A percentile compares a stretch with the other conserved stretches of the same genome.
Evolutionary conservation across 345 rosid genomes (phyloP).

Genomic region (Aquilaria yunnanensis): DNA sequence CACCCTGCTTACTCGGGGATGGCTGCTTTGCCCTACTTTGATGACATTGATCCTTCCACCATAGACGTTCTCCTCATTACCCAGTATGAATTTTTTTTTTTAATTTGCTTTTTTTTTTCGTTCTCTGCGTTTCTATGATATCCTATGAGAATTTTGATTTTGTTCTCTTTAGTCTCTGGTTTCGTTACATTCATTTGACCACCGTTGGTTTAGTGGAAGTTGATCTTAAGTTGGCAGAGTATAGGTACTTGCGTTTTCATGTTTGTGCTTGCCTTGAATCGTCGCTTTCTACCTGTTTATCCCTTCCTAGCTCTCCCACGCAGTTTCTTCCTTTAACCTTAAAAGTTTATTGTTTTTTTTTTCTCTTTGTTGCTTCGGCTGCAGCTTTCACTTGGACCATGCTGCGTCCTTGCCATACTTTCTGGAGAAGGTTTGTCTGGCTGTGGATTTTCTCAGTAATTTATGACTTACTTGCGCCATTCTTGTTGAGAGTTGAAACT

Average conservation of each 20-base stretch:
- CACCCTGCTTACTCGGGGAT: slow-evolving; percentile 87
- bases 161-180: not conserved
- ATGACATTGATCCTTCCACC: slow-evolving; percentile 90
- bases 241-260: no score
- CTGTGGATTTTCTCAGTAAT: not conserved
- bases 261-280: no score
- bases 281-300: no score
- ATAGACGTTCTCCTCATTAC: slow-evolving; percentile 88
- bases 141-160: not conserved
- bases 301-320: no score
- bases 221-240: not conserved
- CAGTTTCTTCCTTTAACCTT: not conserved
- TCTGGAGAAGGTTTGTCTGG: slow-evolving; percentile 71
- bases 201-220: not conserved
- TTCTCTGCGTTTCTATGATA: not conserved
- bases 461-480: no score
- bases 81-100: slow-evolving; percentile 44
- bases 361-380: slow-evolving; percentile 10
- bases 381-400: slow-evolving; percentile 99
- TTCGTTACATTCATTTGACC: not conserved
- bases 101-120: not conserved
- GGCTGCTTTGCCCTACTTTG: slow-evolving; percentile 92
- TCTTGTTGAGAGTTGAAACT: slow-evolving; percentile 4
- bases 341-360: not conserved
- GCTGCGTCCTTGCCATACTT: slow-evolving; percentile 96